Evolutionary conservation across 495 filamentous ascomycete species (phyloP).

Genomic region (Neurospora sp.): DNA sequence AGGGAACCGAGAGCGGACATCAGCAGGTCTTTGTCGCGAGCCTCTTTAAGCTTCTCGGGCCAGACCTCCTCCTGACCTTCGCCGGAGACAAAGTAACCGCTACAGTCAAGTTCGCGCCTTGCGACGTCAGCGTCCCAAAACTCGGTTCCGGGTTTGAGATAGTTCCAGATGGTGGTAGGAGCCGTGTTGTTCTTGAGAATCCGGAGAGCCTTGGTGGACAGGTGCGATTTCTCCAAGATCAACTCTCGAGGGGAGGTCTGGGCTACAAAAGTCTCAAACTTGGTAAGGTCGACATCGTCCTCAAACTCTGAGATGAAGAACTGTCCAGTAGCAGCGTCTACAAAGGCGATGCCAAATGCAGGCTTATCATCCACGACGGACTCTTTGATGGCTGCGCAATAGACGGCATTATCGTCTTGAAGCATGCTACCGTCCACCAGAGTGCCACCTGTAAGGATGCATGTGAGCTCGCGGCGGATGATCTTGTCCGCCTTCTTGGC

Average conservation of each 20-base stretch:
- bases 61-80: slow-evolving; percentile 57
- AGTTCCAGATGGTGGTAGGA: slow-evolving; percentile 92
- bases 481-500: slow-evolving; percentile 72
- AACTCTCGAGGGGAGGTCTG: slow-evolving; percentile 87
- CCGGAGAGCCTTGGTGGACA: slow-evolving; percentile 78
- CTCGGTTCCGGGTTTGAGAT: slow-evolving; percentile 77
- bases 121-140: slow-evolving; percentile 86
- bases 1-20: slow-evolving; percentile 94
- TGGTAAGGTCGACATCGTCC: slow-evolving; percentile 90
- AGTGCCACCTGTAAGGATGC: slow-evolving; percentile 84
- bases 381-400: slow-evolving; percentile 94
- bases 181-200: slow-evolving; percentile 94
- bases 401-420: slow-evolving; percentile 95
- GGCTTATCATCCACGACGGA: slow-evolving; percentile 64
- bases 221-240: slow-evolving; percentile 75
- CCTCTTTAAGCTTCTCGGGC: slow-evolving; percentile 65
- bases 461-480: slow-evolving; percentile 81
- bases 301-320: slow-evolving; percentile 87
- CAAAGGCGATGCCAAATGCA: slow-evolving; percentile 84
- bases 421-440: slow-evolving; percentile 94
- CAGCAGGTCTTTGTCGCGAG: slow-evolving; percentile 66
- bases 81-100: slow-evolving; percentile 65
- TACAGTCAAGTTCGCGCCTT: slow-evolving; percentile 69
- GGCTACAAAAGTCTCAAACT: slow-evolving; percentile 95
- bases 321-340: slow-evolving; percentile 91